Percentiles rank a stretch among this genome's conserved stretches.
phyloP scores from a whole-genome alignment of 202 grass and related monocot species.

The Bolboschoenoplectus hybrid region DNA sequence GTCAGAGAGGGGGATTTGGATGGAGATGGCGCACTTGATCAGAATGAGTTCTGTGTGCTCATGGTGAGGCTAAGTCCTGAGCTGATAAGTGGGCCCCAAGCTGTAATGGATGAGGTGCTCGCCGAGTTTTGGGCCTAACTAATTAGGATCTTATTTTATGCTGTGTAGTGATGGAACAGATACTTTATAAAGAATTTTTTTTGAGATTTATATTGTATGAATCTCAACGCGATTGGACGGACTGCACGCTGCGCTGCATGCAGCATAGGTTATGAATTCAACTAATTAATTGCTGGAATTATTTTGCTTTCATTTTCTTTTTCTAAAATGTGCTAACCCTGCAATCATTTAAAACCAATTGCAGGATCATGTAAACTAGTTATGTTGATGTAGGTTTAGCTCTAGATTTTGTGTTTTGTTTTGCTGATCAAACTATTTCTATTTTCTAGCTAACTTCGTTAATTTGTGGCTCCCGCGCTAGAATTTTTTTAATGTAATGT shows the following conservation, averaged over 20 bases:
- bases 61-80: constrained; percentile 54
- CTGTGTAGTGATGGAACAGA: too few species aligned
- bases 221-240: too few species aligned
- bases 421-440: background rate
- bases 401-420: background rate
- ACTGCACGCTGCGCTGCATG: too few species aligned
- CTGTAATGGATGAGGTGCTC: constrained; percentile 29
- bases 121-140: constrained; percentile 4
- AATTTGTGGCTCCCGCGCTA: background rate
- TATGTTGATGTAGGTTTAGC: background rate
- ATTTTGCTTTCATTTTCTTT: too few species aligned
- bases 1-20: constrained; percentile 48
- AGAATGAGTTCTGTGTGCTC: constrained; percentile 49
- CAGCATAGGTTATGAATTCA: too few species aligned
- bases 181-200: too few species aligned
- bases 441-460: background rate
- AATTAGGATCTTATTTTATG: background rate
- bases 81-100: constrained; percentile 42
- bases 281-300: too few species aligned
- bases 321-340: background rate
- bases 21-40: constrained; percentile 41
- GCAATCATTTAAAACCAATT: background rate
- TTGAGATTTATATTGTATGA: too few species aligned
- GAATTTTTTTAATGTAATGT: background rate
- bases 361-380: background rate